Conservation (phyloP, 345 rosid genomes). For the Bruguiera gymnorhiza region DNA sequence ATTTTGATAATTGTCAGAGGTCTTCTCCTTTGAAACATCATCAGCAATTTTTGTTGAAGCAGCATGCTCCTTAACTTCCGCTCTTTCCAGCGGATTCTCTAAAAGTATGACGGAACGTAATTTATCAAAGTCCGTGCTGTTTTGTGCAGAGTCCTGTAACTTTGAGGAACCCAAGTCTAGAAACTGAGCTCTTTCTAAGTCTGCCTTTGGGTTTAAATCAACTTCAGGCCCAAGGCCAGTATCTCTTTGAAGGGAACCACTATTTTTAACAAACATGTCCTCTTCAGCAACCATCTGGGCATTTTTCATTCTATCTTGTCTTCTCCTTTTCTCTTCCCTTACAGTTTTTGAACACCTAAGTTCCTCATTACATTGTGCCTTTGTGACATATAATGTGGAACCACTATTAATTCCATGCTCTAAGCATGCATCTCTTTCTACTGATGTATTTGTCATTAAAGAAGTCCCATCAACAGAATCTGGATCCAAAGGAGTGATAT, state of each 20-base stretch:
- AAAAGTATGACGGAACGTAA: constrained; percentile 6
- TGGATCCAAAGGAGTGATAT: neutral
- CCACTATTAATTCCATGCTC: constrained; percentile 2
- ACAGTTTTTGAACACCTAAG: constrained; percentile 3
- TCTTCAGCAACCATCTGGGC: constrained; percentile 4
- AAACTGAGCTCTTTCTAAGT: neutral
- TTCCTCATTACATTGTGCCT: constrained; percentile 9
- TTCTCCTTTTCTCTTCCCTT: constrained; percentile 9
- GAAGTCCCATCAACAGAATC: constrained; percentile 5
- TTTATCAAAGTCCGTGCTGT: constrained; percentile 9
- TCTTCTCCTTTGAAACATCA: constrained; percentile 11
- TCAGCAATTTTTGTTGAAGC: constrained; percentile 11
- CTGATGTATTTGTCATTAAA: constrained; percentile 1
- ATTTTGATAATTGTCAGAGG: constrained; percentile 12
- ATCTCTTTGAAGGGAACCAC: neutral
- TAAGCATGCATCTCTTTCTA: neutral
- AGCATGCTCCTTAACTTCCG: constrained; percentile 3
- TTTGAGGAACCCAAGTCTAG: constrained; percentile 2
- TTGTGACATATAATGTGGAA: constrained; percentile 1
- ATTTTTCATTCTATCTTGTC: neutral
- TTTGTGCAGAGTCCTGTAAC: neutral
- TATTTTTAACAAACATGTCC: neutral
- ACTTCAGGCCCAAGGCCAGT: constrained; percentile 4
- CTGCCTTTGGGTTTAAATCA: constrained; percentile 1
- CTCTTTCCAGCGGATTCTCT: constrained; percentile 13